These are phyloP conservation scores for Phyllostachys edulis DNA, from an alignment of 176 grass and related monocot species.

Conservation along the genomic window DNA sequence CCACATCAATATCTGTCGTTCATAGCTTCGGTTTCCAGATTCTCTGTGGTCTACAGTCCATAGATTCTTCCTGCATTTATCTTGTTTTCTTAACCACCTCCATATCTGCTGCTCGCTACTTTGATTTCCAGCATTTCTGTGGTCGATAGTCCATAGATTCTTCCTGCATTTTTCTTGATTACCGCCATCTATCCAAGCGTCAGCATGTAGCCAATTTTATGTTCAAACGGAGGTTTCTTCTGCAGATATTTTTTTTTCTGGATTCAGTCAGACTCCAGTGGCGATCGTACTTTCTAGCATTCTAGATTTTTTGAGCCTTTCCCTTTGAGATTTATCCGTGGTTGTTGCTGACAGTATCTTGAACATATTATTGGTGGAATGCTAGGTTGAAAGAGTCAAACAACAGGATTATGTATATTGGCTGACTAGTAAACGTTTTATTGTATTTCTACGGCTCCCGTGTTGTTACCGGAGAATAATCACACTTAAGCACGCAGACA, in stretches of 20 bases:
- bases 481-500: too few relatives aligned
- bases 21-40: neutral
- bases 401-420: neutral
- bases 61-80: neutral
- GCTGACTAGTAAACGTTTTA: neutral
- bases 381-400: neutral
- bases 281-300: neutral
- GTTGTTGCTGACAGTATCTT: neutral
- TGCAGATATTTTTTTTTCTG: neutral
- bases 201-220: conserved; percentile 25
- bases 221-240: conserved; percentile 10
- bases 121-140: neutral
- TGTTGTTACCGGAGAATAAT: too few relatives aligned
- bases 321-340: neutral
- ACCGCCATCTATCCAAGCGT: neutral
- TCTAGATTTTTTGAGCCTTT: neutral
- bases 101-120: neutral
- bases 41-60: neutral
- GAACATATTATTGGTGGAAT: neutral
- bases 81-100: neutral
- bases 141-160: conserved; percentile 5
- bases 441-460: too few relatives aligned
- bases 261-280: conserved; percentile 26
- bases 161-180: neutral
- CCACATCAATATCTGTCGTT: neutral